Evolutionary conservation across 768 basidiomycete genomes (phyloP).

Genomic region (Psilocybe tampanensis): DNA sequence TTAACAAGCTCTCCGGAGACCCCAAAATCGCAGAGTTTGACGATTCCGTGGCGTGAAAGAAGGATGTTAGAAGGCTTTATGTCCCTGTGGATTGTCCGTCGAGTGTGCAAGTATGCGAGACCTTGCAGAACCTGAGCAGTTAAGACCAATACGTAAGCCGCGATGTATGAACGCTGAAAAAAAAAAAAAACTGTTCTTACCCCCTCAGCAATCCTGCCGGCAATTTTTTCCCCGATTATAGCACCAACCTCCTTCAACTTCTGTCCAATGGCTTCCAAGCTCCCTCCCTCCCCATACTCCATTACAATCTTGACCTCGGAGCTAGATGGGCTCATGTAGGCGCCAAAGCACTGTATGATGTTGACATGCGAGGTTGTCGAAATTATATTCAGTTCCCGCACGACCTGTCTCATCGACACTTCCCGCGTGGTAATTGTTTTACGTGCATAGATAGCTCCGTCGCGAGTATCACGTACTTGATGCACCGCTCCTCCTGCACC

Average conservation of each 20-base stretch:
- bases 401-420: constrained; percentile 88
- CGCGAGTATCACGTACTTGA: constrained; percentile 84
- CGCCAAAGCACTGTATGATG: constrained; percentile 91
- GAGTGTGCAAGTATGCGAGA: constrained; percentile 86
- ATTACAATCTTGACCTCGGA: constrained; percentile 96
- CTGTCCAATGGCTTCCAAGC: constrained; percentile 85
- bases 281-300: constrained; percentile 87
- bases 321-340: constrained; percentile 81
- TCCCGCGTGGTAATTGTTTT: constrained; percentile 92
- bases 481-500: constrained; percentile 96
- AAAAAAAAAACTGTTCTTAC: constrained; percentile 48
- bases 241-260: constrained; percentile 76
- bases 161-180: background rate
- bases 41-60: constrained; percentile 81
- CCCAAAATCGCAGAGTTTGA: constrained; percentile 96
- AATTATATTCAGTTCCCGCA: constrained; percentile 90
- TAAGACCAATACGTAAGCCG: constrained; percentile 1
- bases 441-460: constrained; percentile 79
- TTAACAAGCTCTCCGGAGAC: constrained; percentile 94
- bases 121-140: constrained; percentile 75
- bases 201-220: constrained; percentile 92
- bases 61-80: constrained; percentile 94
- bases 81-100: constrained; percentile 91
- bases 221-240: constrained; percentile 84
- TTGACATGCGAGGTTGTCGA: constrained; percentile 81